Evolutionary conservation across 2,329 filamentous ascomycete species (phyloP).

Genomic region (Microsporum ferrugineum): DNA sequence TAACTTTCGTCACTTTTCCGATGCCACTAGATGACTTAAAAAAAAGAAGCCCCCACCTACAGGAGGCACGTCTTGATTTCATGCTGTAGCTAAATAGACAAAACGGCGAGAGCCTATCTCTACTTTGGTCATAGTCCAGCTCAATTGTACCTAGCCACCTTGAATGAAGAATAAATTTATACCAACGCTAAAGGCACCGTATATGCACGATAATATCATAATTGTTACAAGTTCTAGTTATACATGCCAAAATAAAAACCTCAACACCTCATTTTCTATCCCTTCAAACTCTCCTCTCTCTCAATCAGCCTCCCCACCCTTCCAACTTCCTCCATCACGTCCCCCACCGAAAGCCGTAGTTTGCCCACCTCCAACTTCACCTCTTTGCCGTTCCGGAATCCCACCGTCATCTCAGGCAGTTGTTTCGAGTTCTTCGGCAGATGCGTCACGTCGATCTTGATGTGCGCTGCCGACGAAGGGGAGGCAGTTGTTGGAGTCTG

Average conservation of each 20-base stretch:
- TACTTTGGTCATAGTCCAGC: neutral
- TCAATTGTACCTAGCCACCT: neutral
- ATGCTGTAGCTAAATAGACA: neutral
- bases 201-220: no score
- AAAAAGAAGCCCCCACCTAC: neutral
- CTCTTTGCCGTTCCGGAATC: constrained; percentile 94
- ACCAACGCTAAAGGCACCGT: no score
- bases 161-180: neutral
- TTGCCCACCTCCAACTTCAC: constrained; percentile 70
- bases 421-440: constrained; percentile 59
- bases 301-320: constrained; percentile 73
- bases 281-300: constrained; percentile 67
- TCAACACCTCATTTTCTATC: constrained; percentile 16
- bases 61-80: neutral
- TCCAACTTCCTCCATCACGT: constrained; percentile 78
- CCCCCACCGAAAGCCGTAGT: constrained; percentile 68
- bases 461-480: constrained; percentile 59
- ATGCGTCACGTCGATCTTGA: constrained; percentile 67
- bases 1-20: constrained; percentile 35
- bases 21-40: neutral
- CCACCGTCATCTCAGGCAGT: constrained; percentile 59
- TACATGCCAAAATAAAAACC: neutral
- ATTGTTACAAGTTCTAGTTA: neutral
- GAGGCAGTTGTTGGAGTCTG: constrained; percentile 71
- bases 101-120: neutral